phyloP scores from a whole-genome alignment of 106 monocot species.

The Vanilla planifolia region DNA sequence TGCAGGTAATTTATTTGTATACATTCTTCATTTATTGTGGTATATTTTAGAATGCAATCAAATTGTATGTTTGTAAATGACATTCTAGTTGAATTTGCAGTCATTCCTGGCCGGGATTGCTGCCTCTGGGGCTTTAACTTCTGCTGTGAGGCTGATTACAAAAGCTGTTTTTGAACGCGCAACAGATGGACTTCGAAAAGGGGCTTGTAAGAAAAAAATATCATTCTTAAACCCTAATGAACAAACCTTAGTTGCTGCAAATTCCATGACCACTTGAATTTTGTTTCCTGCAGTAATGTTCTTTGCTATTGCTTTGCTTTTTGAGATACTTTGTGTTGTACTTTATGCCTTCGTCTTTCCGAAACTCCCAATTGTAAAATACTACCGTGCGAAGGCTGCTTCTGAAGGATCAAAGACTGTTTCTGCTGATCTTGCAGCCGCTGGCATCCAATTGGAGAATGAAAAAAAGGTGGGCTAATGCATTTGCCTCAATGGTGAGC shows the following conservation, averaged over 20 bases:
- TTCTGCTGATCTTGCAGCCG: constrained; percentile 70
- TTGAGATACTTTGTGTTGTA: constrained; percentile 73
- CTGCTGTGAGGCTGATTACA: constrained; percentile 51
- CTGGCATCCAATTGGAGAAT: constrained; percentile 29
- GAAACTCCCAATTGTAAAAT: constrained; percentile 70
- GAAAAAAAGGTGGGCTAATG: constrained; percentile 13
- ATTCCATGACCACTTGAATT: not conserved
- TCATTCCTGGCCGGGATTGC: constrained; percentile 57
- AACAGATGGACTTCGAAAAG: constrained; percentile 57
- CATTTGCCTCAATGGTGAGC: not conserved
- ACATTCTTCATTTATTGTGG: too few species aligned
- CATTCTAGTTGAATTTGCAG: constrained; percentile 16
- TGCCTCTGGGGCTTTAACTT: constrained; percentile 52
- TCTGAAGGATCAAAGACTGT: constrained; percentile 73
- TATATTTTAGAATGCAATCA: too few species aligned
- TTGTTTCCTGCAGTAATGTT: constrained; percentile 51
- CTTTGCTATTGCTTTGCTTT: constrained; percentile 51
- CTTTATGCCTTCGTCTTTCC: constrained; percentile 85
- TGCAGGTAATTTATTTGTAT: too few species aligned
- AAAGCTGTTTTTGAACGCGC: constrained; percentile 45
- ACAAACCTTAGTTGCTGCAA: too few species aligned
- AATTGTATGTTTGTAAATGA: not conserved
- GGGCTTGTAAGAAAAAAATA: constrained; percentile 53
- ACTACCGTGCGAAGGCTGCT: constrained; percentile 60
- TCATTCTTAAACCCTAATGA: too few species aligned